These are phyloP conservation scores for Sicyos edulis DNA, from an alignment of 306 rosid species.

Conservation along the genomic window DNA sequence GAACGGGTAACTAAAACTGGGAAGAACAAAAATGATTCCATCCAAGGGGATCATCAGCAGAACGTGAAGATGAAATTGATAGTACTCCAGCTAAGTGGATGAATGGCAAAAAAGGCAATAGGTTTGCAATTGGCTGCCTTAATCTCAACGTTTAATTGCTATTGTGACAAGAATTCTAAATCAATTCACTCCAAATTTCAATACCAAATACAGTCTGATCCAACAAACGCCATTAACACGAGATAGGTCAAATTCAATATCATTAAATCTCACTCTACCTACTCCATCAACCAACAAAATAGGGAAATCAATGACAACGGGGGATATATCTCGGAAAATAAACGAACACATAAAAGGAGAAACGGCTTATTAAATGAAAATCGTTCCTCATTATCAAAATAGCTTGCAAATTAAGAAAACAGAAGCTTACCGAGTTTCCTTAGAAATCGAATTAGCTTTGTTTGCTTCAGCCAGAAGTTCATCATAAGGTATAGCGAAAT, in stretches of 20 bases:
- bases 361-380: constrained; percentile 6
- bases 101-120: not conserved
- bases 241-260: not conserved
- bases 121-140: not conserved
- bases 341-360: not conserved
- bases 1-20: not conserved
- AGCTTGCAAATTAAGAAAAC: constrained; percentile 8
- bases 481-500: constrained; percentile 45
- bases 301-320: not conserved
- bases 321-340: not conserved
- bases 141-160: not conserved
- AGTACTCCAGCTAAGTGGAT: not conserved
- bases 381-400: not conserved
- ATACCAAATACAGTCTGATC: not conserved
- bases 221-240: not conserved
- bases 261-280: not conserved
- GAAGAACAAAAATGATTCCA: not conserved
- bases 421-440: constrained; percentile 15
- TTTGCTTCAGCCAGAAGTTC: constrained; percentile 45
- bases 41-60: not conserved
- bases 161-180: not conserved
- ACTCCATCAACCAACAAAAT: constrained; percentile 6
- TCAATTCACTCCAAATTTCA: not conserved
- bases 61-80: not conserved
- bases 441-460: constrained; percentile 24